Evolutionary conservation across 2,329 filamentous ascomycete genomes (phyloP).

Genomic region (Microdochium bolleyi): DNA sequence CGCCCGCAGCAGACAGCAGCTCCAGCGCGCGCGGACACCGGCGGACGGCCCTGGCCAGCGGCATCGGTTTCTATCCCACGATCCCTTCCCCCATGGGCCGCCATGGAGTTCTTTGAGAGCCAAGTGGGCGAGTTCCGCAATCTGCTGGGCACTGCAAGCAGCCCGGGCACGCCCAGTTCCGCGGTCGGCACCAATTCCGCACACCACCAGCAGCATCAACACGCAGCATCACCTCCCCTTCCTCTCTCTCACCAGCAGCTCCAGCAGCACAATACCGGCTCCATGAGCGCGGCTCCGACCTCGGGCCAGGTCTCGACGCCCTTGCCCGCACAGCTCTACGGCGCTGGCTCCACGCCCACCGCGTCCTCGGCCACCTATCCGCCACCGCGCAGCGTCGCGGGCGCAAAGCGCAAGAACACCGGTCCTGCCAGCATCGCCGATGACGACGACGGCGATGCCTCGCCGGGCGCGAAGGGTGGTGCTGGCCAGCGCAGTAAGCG

Average conservation of each 20-base stretch:
- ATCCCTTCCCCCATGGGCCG: not conserved
- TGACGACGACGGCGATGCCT: constrained; percentile 15
- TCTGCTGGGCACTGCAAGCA: constrained; percentile 10
- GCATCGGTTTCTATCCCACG: not conserved
- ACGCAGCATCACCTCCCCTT: not conserved
- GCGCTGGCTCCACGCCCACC: not conserved
- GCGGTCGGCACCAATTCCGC: constrained; percentile 8
- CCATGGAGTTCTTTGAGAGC: constrained; percentile 24
- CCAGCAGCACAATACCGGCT: constrained; percentile 2
- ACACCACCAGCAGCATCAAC: not conserved
- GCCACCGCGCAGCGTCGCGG: not conserved
- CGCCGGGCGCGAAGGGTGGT: constrained; percentile 8
- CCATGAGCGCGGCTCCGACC: not conserved
- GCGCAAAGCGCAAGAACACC: constrained; percentile 15
- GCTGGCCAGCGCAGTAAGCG: constrained; percentile 48
- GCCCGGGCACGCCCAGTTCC: constrained; percentile 6
- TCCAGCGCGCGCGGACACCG: not conserved
- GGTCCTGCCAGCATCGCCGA: not conserved
- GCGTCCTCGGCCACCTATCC: not conserved
- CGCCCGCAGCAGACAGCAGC: not conserved
- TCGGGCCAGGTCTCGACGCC: not conserved
- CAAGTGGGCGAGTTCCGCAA: constrained; percentile 25
- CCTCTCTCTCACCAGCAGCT: not conserved
- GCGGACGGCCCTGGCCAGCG: not conserved
- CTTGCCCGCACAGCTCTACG: not conserved